Evolutionary conservation across 306 rosid genomes (phyloP).

Genomic region (Casuarina cunninghamiana): DNA sequence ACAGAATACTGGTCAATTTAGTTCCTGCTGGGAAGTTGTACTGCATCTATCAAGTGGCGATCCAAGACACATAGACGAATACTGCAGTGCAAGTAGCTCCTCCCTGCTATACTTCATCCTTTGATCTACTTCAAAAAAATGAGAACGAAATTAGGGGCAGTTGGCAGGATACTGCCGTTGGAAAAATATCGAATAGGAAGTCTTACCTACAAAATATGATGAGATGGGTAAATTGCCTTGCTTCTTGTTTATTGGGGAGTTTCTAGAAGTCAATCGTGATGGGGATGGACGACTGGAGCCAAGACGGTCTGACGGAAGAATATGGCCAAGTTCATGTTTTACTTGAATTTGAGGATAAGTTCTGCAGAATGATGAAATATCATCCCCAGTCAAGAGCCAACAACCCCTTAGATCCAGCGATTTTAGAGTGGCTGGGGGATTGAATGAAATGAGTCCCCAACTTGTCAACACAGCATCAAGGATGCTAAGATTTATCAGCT

Average conservation of each 20-base stretch:
- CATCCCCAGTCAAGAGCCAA: slow-evolving; percentile 75
- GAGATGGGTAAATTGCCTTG: slow-evolving; percentile 28
- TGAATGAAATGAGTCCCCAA: slow-evolving; percentile 54
- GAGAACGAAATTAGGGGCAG: slow-evolving; percentile 24
- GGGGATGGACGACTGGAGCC: slow-evolving; percentile 38
- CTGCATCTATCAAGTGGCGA: slow-evolving; percentile 11
- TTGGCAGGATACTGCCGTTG: slow-evolving; percentile 3
- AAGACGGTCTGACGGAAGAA: slow-evolving; percentile 34
- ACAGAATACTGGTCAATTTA: not conserved
- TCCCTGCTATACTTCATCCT: slow-evolving; percentile 74
- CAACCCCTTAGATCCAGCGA: slow-evolving; percentile 76
- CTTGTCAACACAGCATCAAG: slow-evolving; percentile 74
- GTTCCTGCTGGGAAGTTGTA: slow-evolving; percentile 3
- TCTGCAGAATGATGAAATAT: slow-evolving; percentile 53
- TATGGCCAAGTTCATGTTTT: slow-evolving; percentile 55
- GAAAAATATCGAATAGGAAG: not conserved
- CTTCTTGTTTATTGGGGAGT: slow-evolving; percentile 34
- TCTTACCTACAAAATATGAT: slow-evolving; percentile 61
- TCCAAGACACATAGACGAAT: slow-evolving; percentile 18
- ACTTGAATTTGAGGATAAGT: slow-evolving; percentile 67
- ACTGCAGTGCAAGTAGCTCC: slow-evolving; percentile 72
- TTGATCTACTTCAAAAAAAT: slow-evolving; percentile 65
- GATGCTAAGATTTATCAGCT: slow-evolving; percentile 57
- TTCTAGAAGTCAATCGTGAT: slow-evolving; percentile 42
- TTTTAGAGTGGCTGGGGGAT: slow-evolving; percentile 58